A percentile compares a stretch with the other conserved stretches of the same genome.
Conservation (phyloP, 768 basidiomycete genomes). For the Pulveroboletus sp. region DNA sequence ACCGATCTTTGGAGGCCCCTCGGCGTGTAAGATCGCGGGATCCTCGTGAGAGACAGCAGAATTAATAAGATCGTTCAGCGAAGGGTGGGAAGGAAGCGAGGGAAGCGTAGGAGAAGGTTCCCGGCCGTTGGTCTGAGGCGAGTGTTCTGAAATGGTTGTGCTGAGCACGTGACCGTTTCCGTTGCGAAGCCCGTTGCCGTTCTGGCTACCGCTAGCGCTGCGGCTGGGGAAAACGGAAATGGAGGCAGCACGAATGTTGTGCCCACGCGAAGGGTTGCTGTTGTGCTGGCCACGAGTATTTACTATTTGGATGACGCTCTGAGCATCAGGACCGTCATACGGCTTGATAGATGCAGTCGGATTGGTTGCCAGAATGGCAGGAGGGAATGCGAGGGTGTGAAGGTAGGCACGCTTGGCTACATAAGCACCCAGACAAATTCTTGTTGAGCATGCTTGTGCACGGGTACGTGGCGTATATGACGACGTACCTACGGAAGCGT, state of each 20-base stretch:
- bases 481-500: slow-evolving; percentile 80
- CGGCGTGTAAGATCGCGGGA: slow-evolving; percentile 57
- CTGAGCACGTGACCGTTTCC: slow-evolving; percentile 36
- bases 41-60: slow-evolving; percentile 58
- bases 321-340: slow-evolving; percentile 93
- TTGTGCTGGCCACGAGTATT: slow-evolving; percentile 66
- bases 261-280: slow-evolving; percentile 61
- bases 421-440: background rate
- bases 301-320: slow-evolving; percentile 75
- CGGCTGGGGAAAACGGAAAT: slow-evolving; percentile 61
- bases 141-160: slow-evolving; percentile 48
- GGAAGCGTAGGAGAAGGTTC: slow-evolving; percentile 83
- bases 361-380: slow-evolving; percentile 55
- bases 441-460: background rate
- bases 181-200: slow-evolving; percentile 27
- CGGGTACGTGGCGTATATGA: slow-evolving; percentile 2
- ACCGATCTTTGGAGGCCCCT: slow-evolving; percentile 73
- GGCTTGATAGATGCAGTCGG: slow-evolving; percentile 68
- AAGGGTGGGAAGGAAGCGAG: slow-evolving; percentile 75
- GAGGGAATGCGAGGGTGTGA: slow-evolving; percentile 78
- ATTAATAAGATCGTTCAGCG: slow-evolving; percentile 78
- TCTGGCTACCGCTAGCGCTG: slow-evolving; percentile 36
- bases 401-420: slow-evolving; percentile 55
- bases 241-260: slow-evolving; percentile 65
- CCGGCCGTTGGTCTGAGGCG: slow-evolving; percentile 42